A percentile compares a stretch with the other conserved stretches of the same genome.
phyloP scores from a whole-genome alignment of 306 rosid genomes.

The Hylodesmum podocarpum region DNA sequence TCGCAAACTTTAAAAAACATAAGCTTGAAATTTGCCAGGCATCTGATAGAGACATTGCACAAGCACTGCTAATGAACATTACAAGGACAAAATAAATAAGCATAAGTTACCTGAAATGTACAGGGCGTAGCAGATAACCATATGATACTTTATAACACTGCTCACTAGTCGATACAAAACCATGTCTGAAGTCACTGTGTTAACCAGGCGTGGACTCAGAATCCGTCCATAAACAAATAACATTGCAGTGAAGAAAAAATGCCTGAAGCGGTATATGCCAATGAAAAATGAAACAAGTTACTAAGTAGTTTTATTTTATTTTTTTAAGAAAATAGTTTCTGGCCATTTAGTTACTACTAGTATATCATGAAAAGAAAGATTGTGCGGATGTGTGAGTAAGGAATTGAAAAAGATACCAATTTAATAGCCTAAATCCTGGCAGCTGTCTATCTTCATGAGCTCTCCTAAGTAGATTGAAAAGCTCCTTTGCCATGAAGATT shows the following conservation, averaged over 20 bases:
- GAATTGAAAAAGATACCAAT: constrained; percentile 59
- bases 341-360: neutral
- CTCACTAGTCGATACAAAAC: constrained; percentile 74
- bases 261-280: constrained; percentile 57
- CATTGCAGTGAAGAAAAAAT: constrained; percentile 98
- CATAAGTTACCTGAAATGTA: constrained; percentile 74
- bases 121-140: constrained; percentile 85
- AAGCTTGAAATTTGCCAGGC: constrained; percentile 15
- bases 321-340: neutral
- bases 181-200: constrained; percentile 81
- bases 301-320: neutral
- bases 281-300: constrained; percentile 17
- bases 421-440: constrained; percentile 94
- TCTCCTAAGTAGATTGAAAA: constrained; percentile 88
- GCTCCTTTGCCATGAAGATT: constrained; percentile 94
- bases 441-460: constrained; percentile 86
- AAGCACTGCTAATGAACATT: constrained; percentile 22
- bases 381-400: constrained; percentile 4
- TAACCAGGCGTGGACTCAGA: constrained; percentile 89
- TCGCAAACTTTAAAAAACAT: neutral
- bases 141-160: constrained; percentile 86
- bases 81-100: constrained; percentile 7
- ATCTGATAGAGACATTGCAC: constrained; percentile 28
- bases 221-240: constrained; percentile 93
- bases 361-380: constrained; percentile 16